These are phyloP conservation scores for Alternaria gaisen DNA, from an alignment of 2,329 filamentous ascomycete genomes.

Conservation along the genomic window DNA sequence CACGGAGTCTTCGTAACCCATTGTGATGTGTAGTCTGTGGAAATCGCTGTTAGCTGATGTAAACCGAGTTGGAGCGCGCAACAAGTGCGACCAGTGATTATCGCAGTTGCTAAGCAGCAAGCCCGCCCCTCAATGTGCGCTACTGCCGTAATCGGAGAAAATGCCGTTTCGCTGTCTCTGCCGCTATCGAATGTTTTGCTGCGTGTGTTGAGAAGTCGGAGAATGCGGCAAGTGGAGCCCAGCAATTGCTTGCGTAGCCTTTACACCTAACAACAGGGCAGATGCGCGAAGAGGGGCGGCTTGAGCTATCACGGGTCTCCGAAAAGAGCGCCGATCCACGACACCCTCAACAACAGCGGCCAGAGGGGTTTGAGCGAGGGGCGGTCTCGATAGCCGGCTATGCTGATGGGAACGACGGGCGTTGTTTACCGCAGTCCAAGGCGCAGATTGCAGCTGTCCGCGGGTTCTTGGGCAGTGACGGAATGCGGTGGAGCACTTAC, in stretches of 20 bases:
- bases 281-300: slow-evolving; percentile 44
- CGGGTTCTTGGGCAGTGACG: slow-evolving; percentile 39
- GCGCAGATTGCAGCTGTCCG: slow-evolving; percentile 40
- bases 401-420: slow-evolving; percentile 32
- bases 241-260: slow-evolving; percentile 32
- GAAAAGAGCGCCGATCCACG: slow-evolving; percentile 20
- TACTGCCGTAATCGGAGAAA: slow-evolving; percentile 18
- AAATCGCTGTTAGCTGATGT: slow-evolving; percentile 36
- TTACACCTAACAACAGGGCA: slow-evolving; percentile 20
- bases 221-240: slow-evolving; percentile 17
- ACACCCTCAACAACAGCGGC: slow-evolving; percentile 17
- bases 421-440: slow-evolving; percentile 29
- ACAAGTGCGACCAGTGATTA: slow-evolving; percentile 16
- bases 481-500: slow-evolving; percentile 45
- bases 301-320: slow-evolving; percentile 28
- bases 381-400: slow-evolving; percentile 20
- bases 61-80: slow-evolving; percentile 20
- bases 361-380: slow-evolving; percentile 12
- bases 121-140: slow-evolving; percentile 32
- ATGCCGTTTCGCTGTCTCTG: slow-evolving; percentile 1
- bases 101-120: slow-evolving; percentile 25
- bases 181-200: neutral
- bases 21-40: slow-evolving; percentile 64
- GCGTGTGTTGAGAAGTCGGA: slow-evolving; percentile 2
- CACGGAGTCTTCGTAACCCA: slow-evolving; percentile 99